Evolutionary conservation across 352 stramenopile genomes (phyloP).

Genomic region (Pythium insidiosum): DNA sequence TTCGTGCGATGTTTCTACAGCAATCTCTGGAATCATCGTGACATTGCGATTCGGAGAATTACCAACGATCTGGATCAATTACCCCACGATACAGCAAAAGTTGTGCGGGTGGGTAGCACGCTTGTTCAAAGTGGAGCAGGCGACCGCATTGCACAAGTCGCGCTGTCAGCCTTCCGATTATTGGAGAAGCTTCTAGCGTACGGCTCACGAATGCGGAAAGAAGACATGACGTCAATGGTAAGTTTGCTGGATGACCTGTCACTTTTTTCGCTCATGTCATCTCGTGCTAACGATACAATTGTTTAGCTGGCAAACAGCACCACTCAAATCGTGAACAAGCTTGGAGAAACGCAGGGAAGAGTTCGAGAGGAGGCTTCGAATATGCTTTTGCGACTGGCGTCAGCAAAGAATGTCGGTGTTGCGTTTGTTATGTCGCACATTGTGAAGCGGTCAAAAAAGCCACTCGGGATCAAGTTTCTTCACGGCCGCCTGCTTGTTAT

Average conservation of each 20-base stretch:
- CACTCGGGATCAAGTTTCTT: constrained; percentile 61
- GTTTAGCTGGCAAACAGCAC: constrained; percentile 63
- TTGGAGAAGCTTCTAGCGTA: constrained; percentile 53
- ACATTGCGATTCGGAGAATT: constrained; percentile 80
- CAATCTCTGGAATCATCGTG: constrained; percentile 82
- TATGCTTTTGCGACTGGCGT: constrained; percentile 32
- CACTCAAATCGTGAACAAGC: constrained; percentile 71
- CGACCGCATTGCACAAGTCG: constrained; percentile 69
- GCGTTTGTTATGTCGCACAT: constrained; percentile 53
- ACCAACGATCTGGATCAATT: constrained; percentile 64
- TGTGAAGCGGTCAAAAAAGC: constrained; percentile 67
- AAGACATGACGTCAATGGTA: constrained; percentile 69
- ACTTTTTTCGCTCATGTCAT: neutral
- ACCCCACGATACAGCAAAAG: constrained; percentile 27
- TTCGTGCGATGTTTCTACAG: constrained; percentile 81
- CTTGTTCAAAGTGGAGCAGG: constrained; percentile 64
- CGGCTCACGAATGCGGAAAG: constrained; percentile 28
- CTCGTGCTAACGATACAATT: neutral
- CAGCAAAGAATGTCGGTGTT: constrained; percentile 58
- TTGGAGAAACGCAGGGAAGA: constrained; percentile 65
- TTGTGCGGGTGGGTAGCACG: constrained; percentile 55
- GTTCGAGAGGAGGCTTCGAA: constrained; percentile 58
- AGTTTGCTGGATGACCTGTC: constrained; percentile 6
- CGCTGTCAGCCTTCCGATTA: constrained; percentile 61
- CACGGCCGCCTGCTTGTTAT: constrained; percentile 52